Conservation (phyloP, 768 basidiomycete species). For the Tubosaeta sp. region DNA sequence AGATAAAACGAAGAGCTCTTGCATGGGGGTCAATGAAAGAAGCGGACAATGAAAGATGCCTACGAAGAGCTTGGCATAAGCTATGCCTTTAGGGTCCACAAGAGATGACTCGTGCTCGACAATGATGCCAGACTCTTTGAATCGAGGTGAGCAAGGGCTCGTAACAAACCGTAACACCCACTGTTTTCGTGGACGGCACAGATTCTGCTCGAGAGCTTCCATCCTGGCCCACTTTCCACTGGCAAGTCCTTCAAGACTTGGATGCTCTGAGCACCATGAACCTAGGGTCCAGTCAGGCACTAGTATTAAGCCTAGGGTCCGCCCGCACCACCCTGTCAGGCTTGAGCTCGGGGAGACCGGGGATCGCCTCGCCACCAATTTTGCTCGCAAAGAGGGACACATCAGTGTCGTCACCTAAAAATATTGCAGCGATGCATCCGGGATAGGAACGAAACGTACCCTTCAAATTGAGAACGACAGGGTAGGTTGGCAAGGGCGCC, state of each 20-base stretch:
- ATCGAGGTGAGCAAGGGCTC: background rate
- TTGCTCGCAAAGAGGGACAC: slow-evolving; percentile 59
- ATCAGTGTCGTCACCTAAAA: slow-evolving; percentile 53
- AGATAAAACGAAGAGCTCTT: slow-evolving; percentile 67
- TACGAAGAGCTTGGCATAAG: slow-evolving; percentile 63
- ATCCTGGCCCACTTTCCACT: slow-evolving; percentile 68
- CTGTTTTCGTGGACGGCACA: slow-evolving; percentile 80
- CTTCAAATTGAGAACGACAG: slow-evolving; percentile 74
- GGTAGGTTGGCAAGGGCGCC: slow-evolving; percentile 79
- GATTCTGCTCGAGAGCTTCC: slow-evolving; percentile 65
- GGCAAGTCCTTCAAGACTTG: slow-evolving; percentile 79
- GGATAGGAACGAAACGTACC: slow-evolving; percentile 30
- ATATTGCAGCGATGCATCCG: background rate
- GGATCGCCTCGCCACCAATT: slow-evolving; percentile 36
- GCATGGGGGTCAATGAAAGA: background rate
- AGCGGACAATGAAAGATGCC: slow-evolving; percentile 9
- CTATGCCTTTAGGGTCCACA: slow-evolving; percentile 55
- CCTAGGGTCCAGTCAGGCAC: slow-evolving; percentile 35
- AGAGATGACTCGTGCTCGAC: slow-evolving; percentile 60
- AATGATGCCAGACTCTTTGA: slow-evolving; percentile 69
- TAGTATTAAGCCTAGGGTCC: background rate
- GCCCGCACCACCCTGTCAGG: slow-evolving; percentile 61
- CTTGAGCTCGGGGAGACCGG: slow-evolving; percentile 68
- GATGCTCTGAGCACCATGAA: slow-evolving; percentile 77
- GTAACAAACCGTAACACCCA: slow-evolving; percentile 31